These are phyloP conservation scores for Dendrobium catenatum DNA, from an alignment of 106 monocot species.

Conservation along the genomic window DNA sequence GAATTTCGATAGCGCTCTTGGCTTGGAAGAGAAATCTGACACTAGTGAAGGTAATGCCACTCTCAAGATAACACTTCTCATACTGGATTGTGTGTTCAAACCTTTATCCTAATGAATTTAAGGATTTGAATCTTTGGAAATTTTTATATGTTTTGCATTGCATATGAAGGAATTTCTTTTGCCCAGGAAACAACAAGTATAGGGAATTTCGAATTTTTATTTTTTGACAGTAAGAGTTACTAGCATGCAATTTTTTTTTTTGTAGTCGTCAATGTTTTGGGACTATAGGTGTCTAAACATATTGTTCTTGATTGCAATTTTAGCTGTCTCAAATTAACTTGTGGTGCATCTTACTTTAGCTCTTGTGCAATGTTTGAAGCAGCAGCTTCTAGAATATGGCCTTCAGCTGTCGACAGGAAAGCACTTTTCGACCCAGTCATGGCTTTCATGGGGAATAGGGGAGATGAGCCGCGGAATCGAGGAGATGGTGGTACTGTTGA, in stretches of 20 bases:
- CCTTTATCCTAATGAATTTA: neutral
- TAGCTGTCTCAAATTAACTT: neutral
- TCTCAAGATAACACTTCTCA: neutral
- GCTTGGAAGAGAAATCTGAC: slow-evolving; percentile 75
- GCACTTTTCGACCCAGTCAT: slow-evolving; percentile 74
- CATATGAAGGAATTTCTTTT: neutral
- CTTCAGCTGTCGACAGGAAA: slow-evolving; percentile 52
- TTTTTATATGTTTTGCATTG: neutral
- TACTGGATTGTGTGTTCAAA: neutral
- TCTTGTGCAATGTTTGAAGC: slow-evolving; percentile 8
- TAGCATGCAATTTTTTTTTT: neutral
- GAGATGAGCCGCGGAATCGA: slow-evolving; percentile 15
- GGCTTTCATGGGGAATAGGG: slow-evolving; percentile 74
- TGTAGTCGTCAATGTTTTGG: neutral
- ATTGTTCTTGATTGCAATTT: neutral
- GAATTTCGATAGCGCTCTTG: slow-evolving; percentile 92
- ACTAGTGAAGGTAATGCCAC: slow-evolving; percentile 32
- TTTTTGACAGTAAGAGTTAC: neutral
- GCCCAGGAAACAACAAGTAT: neutral
- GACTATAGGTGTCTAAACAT: neutral
- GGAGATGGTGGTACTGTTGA: slow-evolving; percentile 16
- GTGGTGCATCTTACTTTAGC: neutral
- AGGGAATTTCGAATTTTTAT: neutral
- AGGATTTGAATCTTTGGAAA: neutral
- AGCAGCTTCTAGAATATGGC: slow-evolving; percentile 72